Conservation (phyloP, 1,139 yeast genomes). For the Yamadazyma epiphylla region DNA sequence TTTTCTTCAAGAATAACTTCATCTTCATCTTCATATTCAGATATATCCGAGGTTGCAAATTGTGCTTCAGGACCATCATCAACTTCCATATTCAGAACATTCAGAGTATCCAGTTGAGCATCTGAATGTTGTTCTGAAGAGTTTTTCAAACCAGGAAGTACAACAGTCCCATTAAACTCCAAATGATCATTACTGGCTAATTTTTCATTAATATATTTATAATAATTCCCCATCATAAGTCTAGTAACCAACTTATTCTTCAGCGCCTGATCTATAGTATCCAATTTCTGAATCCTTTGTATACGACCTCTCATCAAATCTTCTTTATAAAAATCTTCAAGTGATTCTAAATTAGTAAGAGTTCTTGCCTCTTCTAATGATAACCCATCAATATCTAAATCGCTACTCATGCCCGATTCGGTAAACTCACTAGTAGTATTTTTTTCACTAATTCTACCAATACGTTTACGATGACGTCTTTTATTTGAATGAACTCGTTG, state of each 20-base stretch:
- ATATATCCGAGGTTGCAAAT: too few species aligned
- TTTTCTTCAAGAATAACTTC: constrained; percentile 42
- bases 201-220: constrained; percentile 40
- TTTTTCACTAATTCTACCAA: not conserved
- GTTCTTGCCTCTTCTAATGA: constrained; percentile 31
- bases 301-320: constrained; percentile 53
- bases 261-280: constrained; percentile 44
- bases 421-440: constrained; percentile 1
- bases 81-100: not conserved
- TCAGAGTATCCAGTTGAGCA: not conserved
- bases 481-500: constrained; percentile 8
- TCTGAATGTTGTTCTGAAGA: not conserved
- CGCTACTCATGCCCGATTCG: constrained; percentile 17
- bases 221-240: constrained; percentile 73
- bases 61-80: constrained; percentile 1
- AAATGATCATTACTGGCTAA: constrained; percentile 7
- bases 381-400: constrained; percentile 36
- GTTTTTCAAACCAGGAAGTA: not conserved
- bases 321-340: constrained; percentile 51
- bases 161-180: not conserved
- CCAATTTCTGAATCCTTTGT: constrained; percentile 48
- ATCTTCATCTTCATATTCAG: constrained; percentile 16
- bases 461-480: not conserved
- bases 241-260: constrained; percentile 65
- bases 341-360: constrained; percentile 36